These are phyloP conservation scores for Suillus luteus DNA, from an alignment of 768 basidiomycete genomes.

Conservation along the genomic window DNA sequence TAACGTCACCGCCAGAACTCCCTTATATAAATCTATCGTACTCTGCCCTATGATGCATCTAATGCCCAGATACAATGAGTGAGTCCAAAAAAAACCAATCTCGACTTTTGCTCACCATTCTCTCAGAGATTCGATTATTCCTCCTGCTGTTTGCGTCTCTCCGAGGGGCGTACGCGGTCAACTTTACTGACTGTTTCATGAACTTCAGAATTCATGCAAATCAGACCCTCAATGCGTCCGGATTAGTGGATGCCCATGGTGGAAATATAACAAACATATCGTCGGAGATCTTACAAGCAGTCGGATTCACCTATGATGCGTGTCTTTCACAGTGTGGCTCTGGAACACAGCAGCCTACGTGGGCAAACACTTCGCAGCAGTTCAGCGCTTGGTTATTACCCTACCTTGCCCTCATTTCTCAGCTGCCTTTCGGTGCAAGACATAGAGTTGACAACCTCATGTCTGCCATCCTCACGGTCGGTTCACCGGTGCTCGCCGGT, in stretches of 20 bases:
- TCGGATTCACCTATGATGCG: constrained; percentile 14
- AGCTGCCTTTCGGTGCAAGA: constrained; percentile 47
- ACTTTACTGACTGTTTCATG: constrained; percentile 19
- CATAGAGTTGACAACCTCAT: constrained; percentile 43
- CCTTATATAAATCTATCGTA: neutral
- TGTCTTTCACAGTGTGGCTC: constrained; percentile 18
- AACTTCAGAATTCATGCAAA: constrained; percentile 12
- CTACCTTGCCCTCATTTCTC: constrained; percentile 49
- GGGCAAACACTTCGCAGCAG: constrained; percentile 32
- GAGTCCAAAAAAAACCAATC: neutral
- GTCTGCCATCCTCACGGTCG: constrained; percentile 45
- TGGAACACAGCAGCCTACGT: constrained; percentile 16
- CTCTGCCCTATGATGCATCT: neutral
- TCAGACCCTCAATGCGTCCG: neutral
- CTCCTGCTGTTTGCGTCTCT: neutral
- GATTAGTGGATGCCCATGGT: constrained; percentile 9
- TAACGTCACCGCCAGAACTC: neutral
- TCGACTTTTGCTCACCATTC: neutral
- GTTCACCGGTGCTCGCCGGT: constrained; percentile 46
- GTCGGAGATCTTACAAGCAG: constrained; percentile 10
- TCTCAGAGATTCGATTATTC: neutral
- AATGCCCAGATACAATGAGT: neutral
- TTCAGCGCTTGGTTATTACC: constrained; percentile 50
- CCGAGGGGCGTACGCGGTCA: neutral
- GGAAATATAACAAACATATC: neutral